Evolutionary conservation across 352 stramenopile genomes (phyloP).

Genomic region (Phytophthora pistaciae): DNA sequence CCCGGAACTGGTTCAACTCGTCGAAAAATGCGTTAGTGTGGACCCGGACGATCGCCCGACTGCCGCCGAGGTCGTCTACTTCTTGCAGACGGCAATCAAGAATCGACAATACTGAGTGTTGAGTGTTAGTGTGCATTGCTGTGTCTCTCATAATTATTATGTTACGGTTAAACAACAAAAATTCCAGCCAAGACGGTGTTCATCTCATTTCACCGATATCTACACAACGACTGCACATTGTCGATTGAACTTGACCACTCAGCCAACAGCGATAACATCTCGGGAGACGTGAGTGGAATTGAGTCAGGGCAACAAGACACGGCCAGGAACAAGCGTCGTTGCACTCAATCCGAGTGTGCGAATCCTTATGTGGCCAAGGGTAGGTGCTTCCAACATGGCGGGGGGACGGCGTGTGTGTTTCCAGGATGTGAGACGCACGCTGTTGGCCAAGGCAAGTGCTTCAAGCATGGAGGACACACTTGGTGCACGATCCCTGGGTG

Average conservation of each 20-base stretch:
- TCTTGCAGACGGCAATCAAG: constrained; percentile 27
- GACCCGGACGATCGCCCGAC: constrained; percentile 26
- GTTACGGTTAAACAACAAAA: no score
- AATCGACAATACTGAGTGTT: constrained; percentile 15
- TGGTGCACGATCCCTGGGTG: background rate
- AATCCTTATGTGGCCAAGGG: background rate
- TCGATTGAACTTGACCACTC: background rate
- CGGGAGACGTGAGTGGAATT: background rate
- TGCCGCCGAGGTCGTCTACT: constrained; percentile 41
- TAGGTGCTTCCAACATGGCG: background rate
- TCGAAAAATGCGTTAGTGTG: constrained; percentile 33
- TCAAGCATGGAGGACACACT: background rate
- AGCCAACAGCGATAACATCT: background rate
- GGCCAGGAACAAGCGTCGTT: background rate
- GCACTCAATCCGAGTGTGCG: background rate
- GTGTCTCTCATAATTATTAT: no score
- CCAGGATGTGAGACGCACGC: background rate
- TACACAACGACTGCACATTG: background rate
- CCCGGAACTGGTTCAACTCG: constrained; percentile 14
- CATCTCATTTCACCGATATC: no score
- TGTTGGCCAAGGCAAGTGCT: background rate
- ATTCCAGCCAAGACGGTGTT: no score
- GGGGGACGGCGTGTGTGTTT: background rate
- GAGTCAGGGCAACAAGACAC: background rate
- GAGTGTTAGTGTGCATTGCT: background rate